A percentile compares a stretch with the other conserved stretches of the same genome.
Evolutionary conservation across 495 filamentous ascomycete genomes (phyloP).

Genomic region (Penicillium fimorum): DNA sequence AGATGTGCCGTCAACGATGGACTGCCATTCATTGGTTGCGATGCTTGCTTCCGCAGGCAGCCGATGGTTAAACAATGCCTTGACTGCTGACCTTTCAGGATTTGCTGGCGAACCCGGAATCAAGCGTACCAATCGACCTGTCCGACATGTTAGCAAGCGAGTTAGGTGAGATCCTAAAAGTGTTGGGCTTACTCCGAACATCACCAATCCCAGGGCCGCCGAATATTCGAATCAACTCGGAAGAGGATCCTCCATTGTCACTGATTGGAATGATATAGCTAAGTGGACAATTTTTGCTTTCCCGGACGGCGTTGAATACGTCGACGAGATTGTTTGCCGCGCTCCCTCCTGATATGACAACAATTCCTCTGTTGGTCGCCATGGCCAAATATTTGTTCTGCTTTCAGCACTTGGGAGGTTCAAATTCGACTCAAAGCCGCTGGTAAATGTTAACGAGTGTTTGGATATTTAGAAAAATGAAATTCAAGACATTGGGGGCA

Average conservation of each 20-base stretch:
- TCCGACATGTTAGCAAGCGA: constrained; percentile 4
- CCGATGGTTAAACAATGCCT: constrained; percentile 80
- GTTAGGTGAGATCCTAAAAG: not conserved
- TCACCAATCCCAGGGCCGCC: constrained; percentile 93
- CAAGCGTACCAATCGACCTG: constrained; percentile 84
- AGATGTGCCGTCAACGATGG: constrained; percentile 80
- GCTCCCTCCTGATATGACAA: constrained; percentile 85
- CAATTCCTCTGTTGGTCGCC: constrained; percentile 56
- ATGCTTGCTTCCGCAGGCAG: constrained; percentile 53
- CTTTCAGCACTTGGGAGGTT: not conserved
- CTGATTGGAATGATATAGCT: constrained; percentile 91
- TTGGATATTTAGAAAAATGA: not conserved
- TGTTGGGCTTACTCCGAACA: constrained; percentile 67
- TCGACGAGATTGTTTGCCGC: constrained; percentile 93
- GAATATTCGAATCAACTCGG: constrained; percentile 88
- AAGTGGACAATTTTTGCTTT: constrained; percentile 65
- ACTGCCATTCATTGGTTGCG: constrained; percentile 70
- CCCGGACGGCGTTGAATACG: constrained; percentile 74
- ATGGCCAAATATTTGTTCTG: constrained; percentile 3
- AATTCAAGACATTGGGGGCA: constrained; percentile 2
- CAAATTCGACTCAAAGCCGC: not conserved
- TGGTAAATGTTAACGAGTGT: not conserved
- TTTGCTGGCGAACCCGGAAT: constrained; percentile 66
- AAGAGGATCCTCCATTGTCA: constrained; percentile 91
- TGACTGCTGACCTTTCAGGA: constrained; percentile 69